Evolutionary conservation across 1,284 basidiomycete genomes (phyloP), one percentile per base, ranked within the genome.

Genomic region (Puccinia triticina): DNA sequence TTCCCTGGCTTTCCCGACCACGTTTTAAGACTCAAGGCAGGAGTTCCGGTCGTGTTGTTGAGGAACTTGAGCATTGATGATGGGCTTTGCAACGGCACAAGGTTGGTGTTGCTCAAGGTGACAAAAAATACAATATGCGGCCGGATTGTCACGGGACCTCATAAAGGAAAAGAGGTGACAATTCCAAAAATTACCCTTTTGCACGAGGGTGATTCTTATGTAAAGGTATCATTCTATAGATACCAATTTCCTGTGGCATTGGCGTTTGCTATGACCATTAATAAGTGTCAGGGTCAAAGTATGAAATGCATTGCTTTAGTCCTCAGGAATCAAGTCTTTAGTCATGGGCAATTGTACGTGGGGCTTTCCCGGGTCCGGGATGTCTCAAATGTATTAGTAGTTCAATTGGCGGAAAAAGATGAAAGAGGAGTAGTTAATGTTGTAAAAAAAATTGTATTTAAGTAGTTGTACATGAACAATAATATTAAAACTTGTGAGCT

Each of bases 301-400:
- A 32, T 71, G 7, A 71, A 71, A 1, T 40, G 43, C 18, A 34
- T 71, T 10, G 12, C n/a, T 26, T 32, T 71, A 8, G 34, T 37
- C n/a, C 18, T 71, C 1, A 16, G 16, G 4, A 71, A n/a, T 71
- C 67, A 34, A 40, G 67, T 71, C 5, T 71, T 71, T 40, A 16
- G 29, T 5, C 67, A 71, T 71, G 67, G 67, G 16, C 67, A 71
- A 43, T 46, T 71, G 14, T 71, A 71, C n/a, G 67, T 71, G 14
- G 67, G 34, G 1, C 67, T 71, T 11, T 71, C 67, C 16, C 34
- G 67, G 14, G 32, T 32, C 11, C 5, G 57, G 23, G 7, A 61
- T 61, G 57, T 61, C 32, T 8, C 7, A 61, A 61, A 61, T 61
- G 8, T 61, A 8, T 61, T 61, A 8, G 57, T 61, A 8, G 21